phyloP scores from a whole-genome alignment of 306 rosid genomes.

The Astragalus glycyphyllos region DNA sequence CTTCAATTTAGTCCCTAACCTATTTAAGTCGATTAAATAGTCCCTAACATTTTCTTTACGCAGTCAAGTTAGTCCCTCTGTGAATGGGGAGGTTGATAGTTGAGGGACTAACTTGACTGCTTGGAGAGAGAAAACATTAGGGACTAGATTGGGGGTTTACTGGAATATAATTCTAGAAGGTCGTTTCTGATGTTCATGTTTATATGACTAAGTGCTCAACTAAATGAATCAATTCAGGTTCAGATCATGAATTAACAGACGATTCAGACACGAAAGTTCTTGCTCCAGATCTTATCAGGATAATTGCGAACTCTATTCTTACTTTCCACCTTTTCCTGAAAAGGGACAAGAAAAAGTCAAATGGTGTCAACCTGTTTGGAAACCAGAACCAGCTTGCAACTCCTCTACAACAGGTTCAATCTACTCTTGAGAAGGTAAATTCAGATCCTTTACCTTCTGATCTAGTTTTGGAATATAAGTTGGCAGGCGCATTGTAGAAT shows the following conservation, averaged over 20 bases:
- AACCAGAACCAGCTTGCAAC: conserved; percentile 71
- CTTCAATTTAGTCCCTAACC: no score
- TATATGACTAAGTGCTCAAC: conserved; percentile 26
- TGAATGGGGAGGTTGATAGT: no score
- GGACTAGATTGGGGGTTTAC: no score
- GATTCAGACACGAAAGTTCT: conserved; percentile 62
- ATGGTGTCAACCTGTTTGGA: conserved; percentile 62
- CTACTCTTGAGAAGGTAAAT: conserved; percentile 79
- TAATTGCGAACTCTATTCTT: conserved; percentile 76
- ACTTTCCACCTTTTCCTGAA: conserved; percentile 78
- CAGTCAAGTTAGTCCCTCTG: no score
- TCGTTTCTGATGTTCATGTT: conserved; percentile 16
- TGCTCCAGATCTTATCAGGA: conserved; percentile 75
- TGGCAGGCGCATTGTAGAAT: conserved; percentile 21
- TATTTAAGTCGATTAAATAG: no score
- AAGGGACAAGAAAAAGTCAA: conserved; percentile 79
- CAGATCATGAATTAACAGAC: conserved; percentile 60
- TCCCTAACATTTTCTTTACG: no score
- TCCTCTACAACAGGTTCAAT: conserved; percentile 80
- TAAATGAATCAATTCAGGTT: conserved; percentile 60
- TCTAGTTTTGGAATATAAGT: conserved; percentile 9
- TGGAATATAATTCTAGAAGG: not conserved
- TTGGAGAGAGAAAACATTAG: no score
- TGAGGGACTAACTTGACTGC: no score
- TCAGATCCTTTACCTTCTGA: conserved; percentile 25